Evolutionary conservation across 768 basidiomycete species (phyloP).

Genomic region (Brasilioporus rufonigricans): DNA sequence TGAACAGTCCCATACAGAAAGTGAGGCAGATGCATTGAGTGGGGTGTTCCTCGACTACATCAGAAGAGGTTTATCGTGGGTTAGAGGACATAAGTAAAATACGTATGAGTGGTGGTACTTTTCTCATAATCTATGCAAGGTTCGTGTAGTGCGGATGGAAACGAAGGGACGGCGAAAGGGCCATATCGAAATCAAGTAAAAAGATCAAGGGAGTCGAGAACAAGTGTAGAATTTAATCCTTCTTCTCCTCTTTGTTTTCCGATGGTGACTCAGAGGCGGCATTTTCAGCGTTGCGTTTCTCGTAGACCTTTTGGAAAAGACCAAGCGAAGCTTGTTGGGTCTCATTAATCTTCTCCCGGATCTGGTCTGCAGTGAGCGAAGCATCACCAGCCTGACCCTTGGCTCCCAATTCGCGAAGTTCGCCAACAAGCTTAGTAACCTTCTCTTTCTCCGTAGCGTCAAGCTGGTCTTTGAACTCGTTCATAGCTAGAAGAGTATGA

Average conservation of each 20-base stretch:
- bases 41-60: constrained; percentile 22
- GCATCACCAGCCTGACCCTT: constrained; percentile 90
- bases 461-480: constrained; percentile 97
- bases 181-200: constrained; percentile 13
- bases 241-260: constrained; percentile 70
- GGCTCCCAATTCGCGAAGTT: constrained; percentile 84
- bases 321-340: constrained; percentile 94
- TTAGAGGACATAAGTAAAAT: constrained; percentile 23
- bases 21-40: constrained; percentile 19
- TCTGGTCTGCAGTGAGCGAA: constrained; percentile 76
- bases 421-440: constrained; percentile 80
- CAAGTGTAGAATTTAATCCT: constrained; percentile 53
- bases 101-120: constrained; percentile 27
- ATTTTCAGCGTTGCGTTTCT: constrained; percentile 83
- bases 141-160: constrained; percentile 18
- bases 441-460: constrained; percentile 92
- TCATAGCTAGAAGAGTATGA: constrained; percentile 61
- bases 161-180: constrained; percentile 24
- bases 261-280: constrained; percentile 42
- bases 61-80: constrained; percentile 10
- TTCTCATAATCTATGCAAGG: constrained; percentile 26
- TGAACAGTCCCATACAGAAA: no score
- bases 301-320: constrained; percentile 97
- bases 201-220: neutral
- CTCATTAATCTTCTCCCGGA: constrained; percentile 91